Percentiles rank a stretch among this genome's conserved stretches.
Evolutionary conservation across 1,284 basidiomycete species (phyloP).

Genomic region (Cutaneotrichosporon cyanovorans): DNA sequence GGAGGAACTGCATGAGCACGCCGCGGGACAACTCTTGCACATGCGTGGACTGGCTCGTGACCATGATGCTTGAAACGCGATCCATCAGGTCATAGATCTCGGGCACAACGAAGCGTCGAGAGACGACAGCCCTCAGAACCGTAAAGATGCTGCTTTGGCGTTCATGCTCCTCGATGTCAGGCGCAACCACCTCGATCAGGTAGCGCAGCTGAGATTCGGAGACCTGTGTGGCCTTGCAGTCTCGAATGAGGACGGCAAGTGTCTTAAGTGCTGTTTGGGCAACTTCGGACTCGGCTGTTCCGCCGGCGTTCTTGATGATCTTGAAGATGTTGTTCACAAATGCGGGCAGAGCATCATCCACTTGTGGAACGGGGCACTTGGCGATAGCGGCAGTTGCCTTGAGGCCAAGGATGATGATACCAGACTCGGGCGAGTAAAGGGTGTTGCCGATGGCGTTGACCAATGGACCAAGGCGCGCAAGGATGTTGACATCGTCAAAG

Average conservation of each 20-base stretch:
- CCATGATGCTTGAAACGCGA: slow-evolving; percentile 85
- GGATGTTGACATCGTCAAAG: slow-evolving; percentile 62
- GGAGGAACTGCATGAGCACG: slow-evolving; percentile 84
- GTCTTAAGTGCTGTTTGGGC: slow-evolving; percentile 84
- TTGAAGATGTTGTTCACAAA: slow-evolving; percentile 79
- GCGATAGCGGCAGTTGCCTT: slow-evolving; percentile 74
- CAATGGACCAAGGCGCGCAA: slow-evolving; percentile 77
- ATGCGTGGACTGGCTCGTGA: slow-evolving; percentile 82
- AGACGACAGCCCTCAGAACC: slow-evolving; percentile 84
- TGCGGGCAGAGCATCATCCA: slow-evolving; percentile 71
- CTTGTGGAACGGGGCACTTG: slow-evolving; percentile 72
- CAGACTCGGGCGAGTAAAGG: slow-evolving; percentile 73
- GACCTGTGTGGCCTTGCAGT: slow-evolving; percentile 68
- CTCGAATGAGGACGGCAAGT: slow-evolving; percentile 75
- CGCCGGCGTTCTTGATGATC: slow-evolving; percentile 76
- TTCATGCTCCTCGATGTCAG: slow-evolving; percentile 89
- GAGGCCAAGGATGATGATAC: slow-evolving; percentile 72
- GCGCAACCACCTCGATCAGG: slow-evolving; percentile 73
- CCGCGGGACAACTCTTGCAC: slow-evolving; percentile 88
- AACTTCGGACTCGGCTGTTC: slow-evolving; percentile 74
- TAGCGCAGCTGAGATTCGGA: slow-evolving; percentile 84
- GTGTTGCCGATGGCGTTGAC: slow-evolving; percentile 85
- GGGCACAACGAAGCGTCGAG: slow-evolving; percentile 83
- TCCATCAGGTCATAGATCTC: slow-evolving; percentile 99
- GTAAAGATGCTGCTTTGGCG: slow-evolving; percentile 82